These are phyloP conservation scores for Aspergillus piperis DNA, from an alignment of 2,329 filamentous ascomycete species.

Conservation along the genomic window DNA sequence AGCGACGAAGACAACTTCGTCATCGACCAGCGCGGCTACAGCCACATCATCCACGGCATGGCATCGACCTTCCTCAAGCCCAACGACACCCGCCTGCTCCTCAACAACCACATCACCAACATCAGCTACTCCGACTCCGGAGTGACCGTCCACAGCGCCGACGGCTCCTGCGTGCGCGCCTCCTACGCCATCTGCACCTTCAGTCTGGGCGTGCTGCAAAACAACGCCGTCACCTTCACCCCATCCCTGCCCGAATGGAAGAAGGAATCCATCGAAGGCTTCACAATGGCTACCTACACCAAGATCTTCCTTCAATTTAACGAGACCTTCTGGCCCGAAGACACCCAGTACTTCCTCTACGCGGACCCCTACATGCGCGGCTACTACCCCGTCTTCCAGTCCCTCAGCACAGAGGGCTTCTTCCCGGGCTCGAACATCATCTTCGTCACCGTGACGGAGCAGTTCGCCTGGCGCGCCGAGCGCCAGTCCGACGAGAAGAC, in stretches of 20 bases:
- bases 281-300: constrained; percentile 69
- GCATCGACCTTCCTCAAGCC: constrained; percentile 58
- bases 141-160: constrained; percentile 56
- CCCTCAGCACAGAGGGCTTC: constrained; percentile 59
- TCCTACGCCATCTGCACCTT: constrained; percentile 67
- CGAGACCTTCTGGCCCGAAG: constrained; percentile 64
- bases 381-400: constrained; percentile 65
- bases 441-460: constrained; percentile 63
- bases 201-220: constrained; percentile 67
- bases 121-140: constrained; percentile 56
- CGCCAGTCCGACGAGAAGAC: constrained; percentile 61
- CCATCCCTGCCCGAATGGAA: constrained; percentile 67
- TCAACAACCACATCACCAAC: constrained; percentile 60
- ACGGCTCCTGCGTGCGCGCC: constrained; percentile 60
- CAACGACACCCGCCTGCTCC: constrained; percentile 59
- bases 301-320: constrained; percentile 73
- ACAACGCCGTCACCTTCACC: constrained; percentile 58
- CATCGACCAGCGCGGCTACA: constrained; percentile 62
- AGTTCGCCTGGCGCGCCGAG: constrained; percentile 61
- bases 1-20: constrained; percentile 64
- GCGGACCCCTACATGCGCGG: constrained; percentile 52
- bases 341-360: constrained; percentile 57
- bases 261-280: constrained; percentile 61
- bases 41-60: constrained; percentile 57
- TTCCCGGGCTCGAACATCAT: constrained; percentile 63